Base-by-base conservation (phyloP, 2,329 filamentous ascomycete species). In the Apiospora kogelbergensis region DNA sequence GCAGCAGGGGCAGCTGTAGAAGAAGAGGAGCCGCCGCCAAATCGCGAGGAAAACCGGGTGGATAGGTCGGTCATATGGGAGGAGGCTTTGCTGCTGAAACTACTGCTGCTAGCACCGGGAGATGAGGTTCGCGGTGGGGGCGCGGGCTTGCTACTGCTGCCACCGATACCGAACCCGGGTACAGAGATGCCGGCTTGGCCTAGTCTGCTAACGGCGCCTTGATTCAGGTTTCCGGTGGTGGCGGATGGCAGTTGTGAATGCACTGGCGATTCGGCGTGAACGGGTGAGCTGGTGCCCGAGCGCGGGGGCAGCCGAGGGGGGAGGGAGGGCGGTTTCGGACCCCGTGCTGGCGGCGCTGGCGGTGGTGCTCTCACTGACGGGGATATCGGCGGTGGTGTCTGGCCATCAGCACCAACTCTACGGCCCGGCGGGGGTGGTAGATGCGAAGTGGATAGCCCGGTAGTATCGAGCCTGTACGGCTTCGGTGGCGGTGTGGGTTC, bases 171-270 rank as follows among this genome's bases (percentile, higher is more conserved):
- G 4, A 97, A 83, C 0, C 87, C 91, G 0, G 94, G 91, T 0
- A 97, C 93, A 0, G 90, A 92, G 6, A 97, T 85, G 0, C 94
- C 94, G 0, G 93, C 90, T 45, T 89, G 86, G 13, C 90, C 88
- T 10, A 98, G 84, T 53, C 93, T 86, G 69, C 82, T 85, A 68
- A 91, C 78, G 6, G 93, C 90, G 6, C 84, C 87, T 74, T 85
- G 82, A 73, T 88, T 88, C 42, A 87, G 72, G 41, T 72, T 63
- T 46, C 65, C 69, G 70, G 72, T 66, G 70, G 71, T 22, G 37
- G 66, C 22, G 41, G 66, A 48, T 7, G 65, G 46, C 24, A 46
- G 37, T 24, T 57, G 65, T 10, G 66, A 41, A 10, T 26, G 70
- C 70, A 67, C 26, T 79, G 69, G 78, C 72, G 73, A 73, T 70